A percentile compares a stretch with the other conserved stretches of the same genome.
phyloP scores from a whole-genome alignment of 257 asterid species.

The Scutellaria minor region DNA sequence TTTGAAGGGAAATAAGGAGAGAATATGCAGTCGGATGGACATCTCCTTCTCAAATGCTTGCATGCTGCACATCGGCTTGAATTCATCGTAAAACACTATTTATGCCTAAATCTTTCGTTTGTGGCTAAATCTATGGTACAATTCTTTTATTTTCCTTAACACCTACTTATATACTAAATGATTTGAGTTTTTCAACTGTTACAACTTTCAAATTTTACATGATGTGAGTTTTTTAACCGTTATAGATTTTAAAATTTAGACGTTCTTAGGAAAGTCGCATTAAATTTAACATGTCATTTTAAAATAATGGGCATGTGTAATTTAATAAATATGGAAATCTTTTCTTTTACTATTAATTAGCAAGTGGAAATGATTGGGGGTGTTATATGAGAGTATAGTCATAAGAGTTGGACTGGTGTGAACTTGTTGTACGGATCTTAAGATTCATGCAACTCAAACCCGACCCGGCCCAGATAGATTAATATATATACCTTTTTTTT shows the following conservation, averaged over 20 bases:
- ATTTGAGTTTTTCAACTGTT: conserved; percentile 31
- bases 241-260: no score
- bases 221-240: no score
- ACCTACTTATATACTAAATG: neutral
- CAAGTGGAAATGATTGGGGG: neutral
- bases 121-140: no score
- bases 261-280: neutral
- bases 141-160: neutral
- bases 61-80: conserved; percentile 81
- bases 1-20: conserved; percentile 73
- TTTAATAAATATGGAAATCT: neutral
- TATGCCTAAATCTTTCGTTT: neutral
- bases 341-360: neutral
- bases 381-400: no score
- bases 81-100: conserved; percentile 28
- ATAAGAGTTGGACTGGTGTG: no score
- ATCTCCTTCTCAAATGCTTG: conserved; percentile 69
- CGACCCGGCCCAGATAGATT: no score
- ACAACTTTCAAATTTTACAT: conserved; percentile 4
- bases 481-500: no score
- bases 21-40: conserved; percentile 71
- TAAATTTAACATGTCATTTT: conserved; percentile 9
- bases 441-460: no score
- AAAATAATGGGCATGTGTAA: neutral
- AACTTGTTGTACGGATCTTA: no score